phyloP scores from a whole-genome alignment of 345 rosid genomes.

The Psidium friedrichsthalianum region DNA sequence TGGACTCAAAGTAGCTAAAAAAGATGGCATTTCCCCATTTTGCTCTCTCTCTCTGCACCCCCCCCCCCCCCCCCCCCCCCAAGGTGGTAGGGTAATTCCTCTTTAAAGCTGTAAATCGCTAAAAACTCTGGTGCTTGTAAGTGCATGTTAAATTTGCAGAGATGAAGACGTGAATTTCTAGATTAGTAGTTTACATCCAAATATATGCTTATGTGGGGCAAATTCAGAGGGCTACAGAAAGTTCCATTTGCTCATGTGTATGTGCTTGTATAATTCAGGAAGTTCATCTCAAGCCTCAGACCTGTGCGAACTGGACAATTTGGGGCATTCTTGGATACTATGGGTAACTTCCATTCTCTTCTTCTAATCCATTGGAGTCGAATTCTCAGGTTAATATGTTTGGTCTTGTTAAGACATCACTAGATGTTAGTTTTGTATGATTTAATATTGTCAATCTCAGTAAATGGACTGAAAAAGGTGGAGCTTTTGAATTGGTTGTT shows the following conservation, averaged over 20 bases:
- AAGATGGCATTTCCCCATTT: not conserved
- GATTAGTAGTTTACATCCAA: not conserved
- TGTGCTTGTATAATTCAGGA: conserved; percentile 33
- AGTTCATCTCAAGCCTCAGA: conserved; percentile 85
- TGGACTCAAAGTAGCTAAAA: not conserved
- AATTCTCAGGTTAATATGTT: not conserved
- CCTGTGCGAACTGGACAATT: conserved; percentile 49
- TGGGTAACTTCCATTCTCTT: conserved; percentile 35
- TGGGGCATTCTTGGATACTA: conserved; percentile 56
- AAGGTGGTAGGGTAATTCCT: not conserved
- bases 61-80: not conserved
- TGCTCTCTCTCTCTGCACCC: not conserved
- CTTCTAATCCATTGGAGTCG: not conserved
- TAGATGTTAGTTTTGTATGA: not conserved
- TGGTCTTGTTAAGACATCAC: not conserved
- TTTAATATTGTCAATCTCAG: not conserved
- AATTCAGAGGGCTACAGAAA: not conserved
- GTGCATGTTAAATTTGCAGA: not conserved
- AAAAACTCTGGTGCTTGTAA: not conserved
- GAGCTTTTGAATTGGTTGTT: not conserved
- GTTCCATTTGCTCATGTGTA: not conserved
- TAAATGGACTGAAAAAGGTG: not conserved
- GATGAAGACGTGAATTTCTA: not conserved
- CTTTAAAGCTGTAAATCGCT: not conserved
- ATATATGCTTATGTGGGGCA: not conserved